Evolutionary conservation across 1,284 basidiomycete genomes (phyloP).

Genomic region (Irpex lacteus): DNA sequence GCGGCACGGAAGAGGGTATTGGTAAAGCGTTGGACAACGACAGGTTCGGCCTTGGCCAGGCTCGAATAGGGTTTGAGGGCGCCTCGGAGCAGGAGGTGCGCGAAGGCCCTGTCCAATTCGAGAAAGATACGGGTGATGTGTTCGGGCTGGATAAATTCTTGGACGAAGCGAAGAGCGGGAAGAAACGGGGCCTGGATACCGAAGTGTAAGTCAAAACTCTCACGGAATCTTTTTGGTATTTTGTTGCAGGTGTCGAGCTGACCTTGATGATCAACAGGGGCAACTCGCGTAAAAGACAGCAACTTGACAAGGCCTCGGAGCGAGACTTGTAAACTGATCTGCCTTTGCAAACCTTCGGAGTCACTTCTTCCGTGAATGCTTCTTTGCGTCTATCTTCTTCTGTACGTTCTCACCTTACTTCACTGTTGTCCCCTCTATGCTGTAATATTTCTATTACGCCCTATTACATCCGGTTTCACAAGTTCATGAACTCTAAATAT

Average conservation of each 20-base stretch:
- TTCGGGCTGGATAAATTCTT: conserved; percentile 98
- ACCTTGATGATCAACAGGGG: conserved; percentile 31
- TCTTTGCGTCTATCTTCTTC: neutral
- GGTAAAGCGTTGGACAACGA: conserved; percentile 89
- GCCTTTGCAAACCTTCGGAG: conserved; percentile 3
- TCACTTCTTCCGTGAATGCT: neutral
- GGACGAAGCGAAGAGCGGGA: conserved; percentile 93
- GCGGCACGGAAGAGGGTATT: conserved; percentile 94
- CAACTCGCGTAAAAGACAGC: conserved; percentile 67
- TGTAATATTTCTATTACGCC: neutral
- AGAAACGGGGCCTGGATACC: conserved; percentile 85
- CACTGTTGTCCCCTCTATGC: neutral
- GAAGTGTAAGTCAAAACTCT: conserved; percentile 51
- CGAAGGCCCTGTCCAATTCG: conserved; percentile 98
- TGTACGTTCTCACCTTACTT: conserved; percentile 6
- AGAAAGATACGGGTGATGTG: conserved; percentile 96
- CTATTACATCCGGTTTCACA: neutral
- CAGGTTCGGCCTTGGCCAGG: conserved; percentile 89
- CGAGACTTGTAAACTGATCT: conserved; percentile 34
- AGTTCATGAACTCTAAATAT: neutral
- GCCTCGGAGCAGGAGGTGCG: conserved; percentile 78
- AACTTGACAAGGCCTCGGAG: conserved; percentile 66
- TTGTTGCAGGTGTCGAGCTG: neutral
- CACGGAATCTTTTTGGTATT: neutral
- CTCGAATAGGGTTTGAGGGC: conserved; percentile 87